These are phyloP conservation scores for Taphrina deformans DNA, from an alignment of 1,139 yeast species.

Conservation along the genomic window DNA sequence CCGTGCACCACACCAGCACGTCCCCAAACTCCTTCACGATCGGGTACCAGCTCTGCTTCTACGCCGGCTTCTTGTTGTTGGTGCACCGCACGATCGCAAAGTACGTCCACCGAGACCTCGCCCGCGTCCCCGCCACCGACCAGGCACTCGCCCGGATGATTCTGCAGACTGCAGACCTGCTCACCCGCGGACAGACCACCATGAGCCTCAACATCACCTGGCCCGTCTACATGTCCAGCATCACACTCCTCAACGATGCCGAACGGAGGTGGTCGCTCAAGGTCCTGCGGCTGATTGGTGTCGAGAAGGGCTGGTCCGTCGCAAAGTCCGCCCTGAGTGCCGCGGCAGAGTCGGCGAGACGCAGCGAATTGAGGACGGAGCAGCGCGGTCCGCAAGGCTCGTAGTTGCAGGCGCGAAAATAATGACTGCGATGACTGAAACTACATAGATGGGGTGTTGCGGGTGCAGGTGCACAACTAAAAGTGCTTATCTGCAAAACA, in stretches of 20 bases:
- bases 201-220: constrained; percentile 9
- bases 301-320: constrained; percentile 22
- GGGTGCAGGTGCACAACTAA: not conserved
- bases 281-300: not conserved
- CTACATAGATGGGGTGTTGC: too few species aligned
- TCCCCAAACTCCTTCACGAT: not conserved
- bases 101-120: constrained; percentile 1
- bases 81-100: constrained; percentile 10
- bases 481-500: too few species aligned
- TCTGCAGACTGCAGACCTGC: not conserved
- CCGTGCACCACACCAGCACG: not conserved
- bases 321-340: constrained; percentile 19
- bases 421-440: too few species aligned
- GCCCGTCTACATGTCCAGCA: constrained; percentile 19
- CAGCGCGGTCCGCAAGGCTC: not conserved
- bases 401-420: not conserved
- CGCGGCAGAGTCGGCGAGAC: not conserved
- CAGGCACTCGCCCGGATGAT: constrained; percentile 7
- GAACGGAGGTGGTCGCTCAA: constrained; percentile 9
- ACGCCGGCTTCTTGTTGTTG: constrained; percentile 11
- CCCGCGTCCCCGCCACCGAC: constrained; percentile 2
- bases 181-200: constrained; percentile 14
- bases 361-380: not conserved
- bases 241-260: not conserved
- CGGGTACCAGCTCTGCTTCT: constrained; percentile 16